Percentiles rank a stretch among this genome's conserved stretches.
Conservation (phyloP, 805 yeast genomes). For the Kodamaea fukazawae region DNA sequence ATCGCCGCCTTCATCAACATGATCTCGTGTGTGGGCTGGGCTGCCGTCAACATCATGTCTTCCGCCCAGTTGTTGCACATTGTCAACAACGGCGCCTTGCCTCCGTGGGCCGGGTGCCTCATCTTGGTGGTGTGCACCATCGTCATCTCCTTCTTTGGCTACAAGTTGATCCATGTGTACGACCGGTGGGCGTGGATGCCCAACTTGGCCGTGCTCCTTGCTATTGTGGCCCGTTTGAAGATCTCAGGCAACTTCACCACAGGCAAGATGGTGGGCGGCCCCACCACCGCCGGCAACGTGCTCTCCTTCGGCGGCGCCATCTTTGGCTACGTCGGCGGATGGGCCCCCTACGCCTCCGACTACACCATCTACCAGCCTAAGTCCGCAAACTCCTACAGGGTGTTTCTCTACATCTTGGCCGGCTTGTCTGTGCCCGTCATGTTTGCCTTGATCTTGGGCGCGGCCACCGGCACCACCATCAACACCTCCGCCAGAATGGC, state of each 20-base stretch:
- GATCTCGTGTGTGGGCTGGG: slow-evolving; percentile 92
- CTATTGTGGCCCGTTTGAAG: slow-evolving; percentile 73
- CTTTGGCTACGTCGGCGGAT: slow-evolving; percentile 89
- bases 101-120: slow-evolving; percentile 89
- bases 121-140: slow-evolving; percentile 67
- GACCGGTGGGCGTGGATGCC: slow-evolving; percentile 91
- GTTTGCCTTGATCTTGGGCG: slow-evolving; percentile 77
- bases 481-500: slow-evolving; percentile 36
- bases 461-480: slow-evolving; percentile 76
- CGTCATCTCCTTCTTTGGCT: slow-evolving; percentile 77
- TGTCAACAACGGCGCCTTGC: slow-evolving; percentile 63
- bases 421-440: slow-evolving; percentile 69
- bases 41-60: slow-evolving; percentile 86
- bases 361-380: slow-evolving; percentile 84
- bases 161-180: slow-evolving; percentile 72
- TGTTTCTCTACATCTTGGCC: slow-evolving; percentile 59
- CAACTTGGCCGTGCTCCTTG: slow-evolving; percentile 65
- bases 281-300: slow-evolving; percentile 69
- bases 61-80: slow-evolving; percentile 80
- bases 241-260: slow-evolving; percentile 58
- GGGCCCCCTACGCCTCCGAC: slow-evolving; percentile 92
- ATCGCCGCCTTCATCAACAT: slow-evolving; percentile 74
- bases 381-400: slow-evolving; percentile 52
- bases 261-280: slow-evolving; percentile 45
- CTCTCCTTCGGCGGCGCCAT: slow-evolving; percentile 78